These are phyloP conservation scores for Diplodia scrobiculata DNA, from an alignment of 2,329 filamentous ascomycete genomes.

Conservation along the genomic window DNA sequence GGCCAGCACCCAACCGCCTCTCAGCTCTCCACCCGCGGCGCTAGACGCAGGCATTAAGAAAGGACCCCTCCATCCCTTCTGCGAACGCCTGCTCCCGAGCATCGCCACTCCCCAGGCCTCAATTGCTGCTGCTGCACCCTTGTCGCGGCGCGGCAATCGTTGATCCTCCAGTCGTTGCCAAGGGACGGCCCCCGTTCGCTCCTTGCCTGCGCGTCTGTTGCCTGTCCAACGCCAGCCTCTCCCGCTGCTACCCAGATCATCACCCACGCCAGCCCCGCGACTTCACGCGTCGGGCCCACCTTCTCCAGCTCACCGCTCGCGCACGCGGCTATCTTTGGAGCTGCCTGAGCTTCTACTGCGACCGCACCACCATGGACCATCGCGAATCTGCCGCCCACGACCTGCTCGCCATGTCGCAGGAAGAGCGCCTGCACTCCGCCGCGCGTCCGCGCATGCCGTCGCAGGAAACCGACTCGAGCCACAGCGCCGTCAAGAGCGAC, in stretches of 20 bases:
- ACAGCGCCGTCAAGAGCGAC: constrained; percentile 24
- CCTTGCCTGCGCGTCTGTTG: constrained; percentile 15
- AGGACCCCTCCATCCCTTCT: constrained; percentile 5
- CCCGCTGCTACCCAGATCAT: constrained; percentile 27
- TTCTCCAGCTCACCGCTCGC: constrained; percentile 16
- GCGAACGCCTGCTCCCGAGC: constrained; percentile 17
- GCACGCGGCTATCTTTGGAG: constrained; percentile 2
- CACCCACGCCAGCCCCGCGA: constrained; percentile 28
- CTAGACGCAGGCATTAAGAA: constrained; percentile 13
- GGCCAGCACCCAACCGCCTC: constrained; percentile 19
- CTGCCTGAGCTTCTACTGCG: background rate
- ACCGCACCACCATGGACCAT: constrained; percentile 24
- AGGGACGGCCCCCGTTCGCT: background rate
- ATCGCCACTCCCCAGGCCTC: constrained; percentile 29
- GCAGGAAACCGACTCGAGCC: constrained; percentile 21
- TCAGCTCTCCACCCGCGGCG: constrained; percentile 3
- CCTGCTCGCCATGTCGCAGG: constrained; percentile 28
- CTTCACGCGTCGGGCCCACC: constrained; percentile 31
- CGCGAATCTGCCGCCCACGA: constrained; percentile 22
- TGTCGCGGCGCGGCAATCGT: constrained; percentile 29
- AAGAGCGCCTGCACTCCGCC: constrained; percentile 21
- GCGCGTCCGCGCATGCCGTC: constrained; percentile 11
- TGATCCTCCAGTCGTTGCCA: background rate
- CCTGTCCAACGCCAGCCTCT: constrained; percentile 29
- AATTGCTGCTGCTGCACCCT: constrained; percentile 32